A percentile compares a stretch with the other conserved stretches of the same genome.
phyloP scores from a whole-genome alignment of 768 basidiomycete genomes.

The Panaeolus papilionaceus region DNA sequence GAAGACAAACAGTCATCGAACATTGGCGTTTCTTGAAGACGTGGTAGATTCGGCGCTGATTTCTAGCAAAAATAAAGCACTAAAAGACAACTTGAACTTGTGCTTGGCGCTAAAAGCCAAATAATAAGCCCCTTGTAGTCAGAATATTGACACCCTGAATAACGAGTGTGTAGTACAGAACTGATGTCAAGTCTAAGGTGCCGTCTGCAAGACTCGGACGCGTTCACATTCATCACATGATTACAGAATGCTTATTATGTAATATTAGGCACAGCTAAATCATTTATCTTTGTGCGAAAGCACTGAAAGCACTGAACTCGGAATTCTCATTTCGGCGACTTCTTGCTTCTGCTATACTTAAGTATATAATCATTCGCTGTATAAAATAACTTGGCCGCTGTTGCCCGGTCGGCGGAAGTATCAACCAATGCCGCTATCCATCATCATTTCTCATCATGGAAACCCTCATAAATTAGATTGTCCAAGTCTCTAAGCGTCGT shows the following conservation, averaged over 20 bases:
- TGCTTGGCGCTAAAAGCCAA: neutral
- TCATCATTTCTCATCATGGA: slow-evolving; percentile 4
- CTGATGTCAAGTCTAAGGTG: neutral
- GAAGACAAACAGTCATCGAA: slow-evolving; percentile 68
- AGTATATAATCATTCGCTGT: neutral
- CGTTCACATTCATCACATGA: slow-evolving; percentile 15
- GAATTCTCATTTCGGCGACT: neutral
- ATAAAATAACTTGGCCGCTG: slow-evolving; percentile 1
- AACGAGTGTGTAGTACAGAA: neutral
- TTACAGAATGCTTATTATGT: neutral
- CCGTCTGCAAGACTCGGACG: neutral
- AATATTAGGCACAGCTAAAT: too few species aligned
- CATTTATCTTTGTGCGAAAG: neutral
- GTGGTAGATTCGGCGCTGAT: slow-evolving; percentile 21
- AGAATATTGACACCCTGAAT: neutral
- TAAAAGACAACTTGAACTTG: neutral
- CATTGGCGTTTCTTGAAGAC: slow-evolving; percentile 43
- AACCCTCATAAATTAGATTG: neutral
- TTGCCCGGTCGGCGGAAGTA: slow-evolving; percentile 6
- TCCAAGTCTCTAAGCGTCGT: neutral
- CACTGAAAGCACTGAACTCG: neutral
- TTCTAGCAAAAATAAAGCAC: neutral
- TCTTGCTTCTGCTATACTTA: neutral
- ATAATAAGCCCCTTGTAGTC: neutral
- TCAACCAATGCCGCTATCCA: neutral